Conservation (phyloP, 176 grass and related monocot genomes). For the Musa schizocarpa region DNA sequence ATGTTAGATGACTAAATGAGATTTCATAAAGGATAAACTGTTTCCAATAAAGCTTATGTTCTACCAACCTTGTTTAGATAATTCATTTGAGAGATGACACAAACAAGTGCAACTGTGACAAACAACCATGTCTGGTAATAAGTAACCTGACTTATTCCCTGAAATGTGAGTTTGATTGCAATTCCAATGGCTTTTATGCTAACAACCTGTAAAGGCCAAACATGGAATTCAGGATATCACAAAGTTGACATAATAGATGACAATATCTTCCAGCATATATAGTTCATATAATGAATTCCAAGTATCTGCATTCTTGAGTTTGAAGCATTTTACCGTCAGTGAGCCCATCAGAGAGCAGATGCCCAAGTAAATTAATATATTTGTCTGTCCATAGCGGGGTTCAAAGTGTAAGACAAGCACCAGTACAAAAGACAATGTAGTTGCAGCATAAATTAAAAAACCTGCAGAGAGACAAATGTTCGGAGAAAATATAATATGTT, state of each 20-base stretch:
- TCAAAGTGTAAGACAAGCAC: conserved; percentile 57
- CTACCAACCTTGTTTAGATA: conserved; percentile 84
- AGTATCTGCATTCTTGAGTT: background rate
- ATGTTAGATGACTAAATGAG: background rate
- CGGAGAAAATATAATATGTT: conserved; percentile 1
- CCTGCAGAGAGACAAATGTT: conserved; percentile 28
- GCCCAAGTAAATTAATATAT: conserved; percentile 86
- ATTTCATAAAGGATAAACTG: conserved; percentile 15
- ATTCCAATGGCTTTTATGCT: conserved; percentile 95
- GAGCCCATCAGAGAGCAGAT: conserved; percentile 95
- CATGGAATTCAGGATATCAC: background rate
- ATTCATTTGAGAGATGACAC: conserved; percentile 82
- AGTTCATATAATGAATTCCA: background rate
- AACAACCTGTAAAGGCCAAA: conserved; percentile 47
- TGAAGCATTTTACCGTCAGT: conserved; percentile 47
- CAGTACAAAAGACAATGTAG: conserved; percentile 49
- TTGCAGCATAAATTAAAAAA: conserved; percentile 58
- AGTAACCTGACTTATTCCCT: conserved; percentile 68
- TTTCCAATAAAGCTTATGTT: background rate
- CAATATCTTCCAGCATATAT: background rate
- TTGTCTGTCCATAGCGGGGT: conserved; percentile 79
- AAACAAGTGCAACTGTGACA: conserved; percentile 59
- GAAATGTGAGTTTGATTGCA: conserved; percentile 85
- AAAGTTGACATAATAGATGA: background rate
- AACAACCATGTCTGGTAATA: conserved; percentile 92